These are phyloP conservation scores for Fusarium nurragi DNA, from an alignment of 2,329 filamentous ascomycete species.

Conservation along the genomic window DNA sequence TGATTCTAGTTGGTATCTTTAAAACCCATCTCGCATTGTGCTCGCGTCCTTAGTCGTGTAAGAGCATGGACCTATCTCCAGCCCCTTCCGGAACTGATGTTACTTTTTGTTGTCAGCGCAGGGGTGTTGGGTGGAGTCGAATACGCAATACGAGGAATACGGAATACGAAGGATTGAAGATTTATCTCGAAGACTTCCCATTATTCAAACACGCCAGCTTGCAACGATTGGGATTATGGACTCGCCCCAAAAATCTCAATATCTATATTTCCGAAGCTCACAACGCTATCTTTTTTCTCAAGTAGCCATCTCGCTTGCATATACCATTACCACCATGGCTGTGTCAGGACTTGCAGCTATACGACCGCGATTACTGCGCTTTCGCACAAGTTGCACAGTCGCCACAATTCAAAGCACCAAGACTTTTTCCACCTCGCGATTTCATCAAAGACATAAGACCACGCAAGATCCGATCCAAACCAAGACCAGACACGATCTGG, in stretches of 20 bases:
- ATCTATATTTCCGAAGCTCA: too few relatives aligned
- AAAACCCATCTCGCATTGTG: too few relatives aligned
- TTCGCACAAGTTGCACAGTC: not conserved
- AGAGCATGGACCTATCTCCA: too few relatives aligned
- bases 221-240: too few relatives aligned
- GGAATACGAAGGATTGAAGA: not conserved
- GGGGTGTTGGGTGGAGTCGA: not conserved
- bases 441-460: fast-evolving
- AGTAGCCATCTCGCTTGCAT: too few relatives aligned
- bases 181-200: fast-evolving
- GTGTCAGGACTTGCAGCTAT: not conserved
- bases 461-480: not conserved
- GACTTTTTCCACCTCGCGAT: not conserved
- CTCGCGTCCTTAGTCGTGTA: too few relatives aligned
- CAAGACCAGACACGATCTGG: not conserved
- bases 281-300: too few relatives aligned
- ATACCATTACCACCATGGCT: not conserved
- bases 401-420: fast-evolving
- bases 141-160: not conserved
- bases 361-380: not conserved
- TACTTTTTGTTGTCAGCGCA: too few relatives aligned
- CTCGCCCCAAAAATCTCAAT: too few relatives aligned
- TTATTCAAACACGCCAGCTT: too few relatives aligned
- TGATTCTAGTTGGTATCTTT: too few relatives aligned
- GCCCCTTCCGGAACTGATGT: too few relatives aligned